phyloP scores from a whole-genome alignment of 2,329 filamentous ascomycete genomes.

The Microascus cirrosus region DNA sequence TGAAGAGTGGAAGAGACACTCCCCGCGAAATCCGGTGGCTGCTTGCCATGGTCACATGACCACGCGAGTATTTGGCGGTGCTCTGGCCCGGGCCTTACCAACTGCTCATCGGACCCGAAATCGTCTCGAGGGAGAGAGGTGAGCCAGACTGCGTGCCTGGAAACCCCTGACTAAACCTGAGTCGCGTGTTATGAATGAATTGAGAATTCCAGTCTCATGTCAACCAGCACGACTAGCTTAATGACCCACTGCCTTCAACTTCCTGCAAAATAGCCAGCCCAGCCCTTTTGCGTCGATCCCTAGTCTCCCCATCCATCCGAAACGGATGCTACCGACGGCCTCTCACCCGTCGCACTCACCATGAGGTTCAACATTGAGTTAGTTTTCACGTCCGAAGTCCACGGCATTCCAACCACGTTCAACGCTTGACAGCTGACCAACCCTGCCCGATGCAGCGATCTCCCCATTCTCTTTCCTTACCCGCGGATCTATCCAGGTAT shows the following conservation, averaged over 20 bases:
- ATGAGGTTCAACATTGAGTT: constrained; percentile 45
- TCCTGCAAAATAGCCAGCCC: no score
- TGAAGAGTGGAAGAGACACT: no score
- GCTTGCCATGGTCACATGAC: neutral
- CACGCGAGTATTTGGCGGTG: constrained; percentile 1
- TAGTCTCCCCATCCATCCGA: neutral
- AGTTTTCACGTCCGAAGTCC: constrained; percentile 2
- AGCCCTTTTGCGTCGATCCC: no score
- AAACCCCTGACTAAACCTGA: neutral
- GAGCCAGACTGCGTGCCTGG: neutral
- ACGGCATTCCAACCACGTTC: neutral
- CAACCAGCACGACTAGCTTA: no score
- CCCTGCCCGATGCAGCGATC: constrained; percentile 27
- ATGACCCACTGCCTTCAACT: no score
- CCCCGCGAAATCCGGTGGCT: neutral
- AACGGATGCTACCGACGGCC: neutral
- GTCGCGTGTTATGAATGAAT: neutral
- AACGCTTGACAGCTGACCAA: neutral
- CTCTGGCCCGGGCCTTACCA: neutral
- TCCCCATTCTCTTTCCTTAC: constrained; percentile 47
- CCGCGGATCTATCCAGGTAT: constrained; percentile 46
- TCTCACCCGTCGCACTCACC: constrained; percentile 8
- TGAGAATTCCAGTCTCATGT: neutral
- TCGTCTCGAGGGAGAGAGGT: no score
- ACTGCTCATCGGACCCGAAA: no score